Percentiles rank a stretch among this genome's conserved stretches.
Evolutionary conservation across 306 rosid genomes (phyloP).

Genomic region (Canavalia ensiformis): DNA sequence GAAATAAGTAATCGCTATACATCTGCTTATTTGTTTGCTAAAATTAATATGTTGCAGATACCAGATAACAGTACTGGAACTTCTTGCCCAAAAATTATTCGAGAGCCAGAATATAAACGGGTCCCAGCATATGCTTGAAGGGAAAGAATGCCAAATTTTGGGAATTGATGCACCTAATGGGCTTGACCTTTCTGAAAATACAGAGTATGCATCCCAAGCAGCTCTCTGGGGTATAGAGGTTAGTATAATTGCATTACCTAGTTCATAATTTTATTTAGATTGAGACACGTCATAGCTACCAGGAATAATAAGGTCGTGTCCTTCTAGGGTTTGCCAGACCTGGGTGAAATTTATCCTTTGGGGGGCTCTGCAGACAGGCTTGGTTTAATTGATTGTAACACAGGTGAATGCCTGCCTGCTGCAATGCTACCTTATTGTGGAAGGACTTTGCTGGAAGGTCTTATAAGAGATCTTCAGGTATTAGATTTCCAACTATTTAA

Average conservation of each 20-base stretch:
- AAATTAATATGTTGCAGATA: slow-evolving; percentile 67
- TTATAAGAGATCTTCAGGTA: slow-evolving; percentile 99
- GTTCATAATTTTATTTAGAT: slow-evolving; percentile 19
- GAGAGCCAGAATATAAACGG: slow-evolving; percentile 62
- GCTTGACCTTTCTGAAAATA: slow-evolving; percentile 76
- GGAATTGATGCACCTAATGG: slow-evolving; percentile 86
- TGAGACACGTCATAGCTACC: slow-evolving; percentile 36
- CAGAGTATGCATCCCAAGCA: slow-evolving; percentile 93
- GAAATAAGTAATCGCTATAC: slow-evolving; percentile 7
- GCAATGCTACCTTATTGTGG: slow-evolving; percentile 98
- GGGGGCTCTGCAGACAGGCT: slow-evolving; percentile 99
- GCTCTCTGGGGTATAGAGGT: slow-evolving; percentile 99
- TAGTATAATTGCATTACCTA: slow-evolving; percentile 47
- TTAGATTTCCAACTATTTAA: slow-evolving; percentile 50
- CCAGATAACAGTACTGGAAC: slow-evolving; percentile 82
- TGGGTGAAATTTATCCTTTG: slow-evolving; percentile 98
- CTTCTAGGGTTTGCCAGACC: slow-evolving; percentile 94
- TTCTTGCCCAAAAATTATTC: slow-evolving; percentile 59
- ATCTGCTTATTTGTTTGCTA: slow-evolving; percentile 30
- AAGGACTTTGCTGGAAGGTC: slow-evolving; percentile 94
- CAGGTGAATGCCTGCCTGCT: slow-evolving; percentile 97
- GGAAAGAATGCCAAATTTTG: slow-evolving; percentile 66
- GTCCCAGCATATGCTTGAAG: slow-evolving; percentile 59
- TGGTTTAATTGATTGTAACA: slow-evolving; percentile 81
- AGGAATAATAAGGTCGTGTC: slow-evolving; percentile 60